Evolutionary conservation across 176 grass and related monocot genomes (phyloP), one percentile per base, ranked within the genome.

Genomic region (Oryza meyeriana): DNA sequence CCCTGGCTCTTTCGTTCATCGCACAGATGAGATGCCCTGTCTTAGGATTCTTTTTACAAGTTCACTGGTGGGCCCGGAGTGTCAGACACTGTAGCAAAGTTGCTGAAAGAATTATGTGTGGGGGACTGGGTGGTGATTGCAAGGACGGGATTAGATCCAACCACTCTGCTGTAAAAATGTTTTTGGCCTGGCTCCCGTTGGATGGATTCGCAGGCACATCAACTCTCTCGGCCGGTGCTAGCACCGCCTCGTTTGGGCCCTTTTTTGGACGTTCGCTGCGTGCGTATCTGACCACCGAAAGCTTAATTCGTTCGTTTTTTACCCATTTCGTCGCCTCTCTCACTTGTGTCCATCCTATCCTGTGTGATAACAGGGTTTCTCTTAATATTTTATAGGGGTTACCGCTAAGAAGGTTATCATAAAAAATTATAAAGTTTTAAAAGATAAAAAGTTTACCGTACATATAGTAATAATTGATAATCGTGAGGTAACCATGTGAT

Each of bases 261-360:
- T 36, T 58, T 66, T 81, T 77, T 77, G 72, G 78, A 24, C 8
- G 63, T 9, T 76, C 76, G 24, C 58, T 45, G 6, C 38, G 78
- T 67, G 8, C 77, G 66, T 64, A 65, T 33, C 71, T 85, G 77
- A 57, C 82, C 71, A 64, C 77, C 65, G 87, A 85, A 89, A 65
- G 87, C 72, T 71, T 52, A 55, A 55, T 55, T n/a, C 50, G 18
- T 55, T 85, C 64, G 77, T 76, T 76, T n/a, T 55, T 76, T 58
- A 85, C 52, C 64, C 32, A 2, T 34, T 34, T 39, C 59, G 8
- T 74, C 25, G 8, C 39, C 8, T 7, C 62, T 32, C 3, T 17
- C 1, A 48, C 3, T 35, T 27, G 55, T 59, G 20, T 55, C 18
- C 50, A 55, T 55, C 50, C 50, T 55, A 55, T 71, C 20, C 13